Conservation (phyloP, 2,329 filamentous ascomycete species). For the Colletotrichum shisoi region DNA sequence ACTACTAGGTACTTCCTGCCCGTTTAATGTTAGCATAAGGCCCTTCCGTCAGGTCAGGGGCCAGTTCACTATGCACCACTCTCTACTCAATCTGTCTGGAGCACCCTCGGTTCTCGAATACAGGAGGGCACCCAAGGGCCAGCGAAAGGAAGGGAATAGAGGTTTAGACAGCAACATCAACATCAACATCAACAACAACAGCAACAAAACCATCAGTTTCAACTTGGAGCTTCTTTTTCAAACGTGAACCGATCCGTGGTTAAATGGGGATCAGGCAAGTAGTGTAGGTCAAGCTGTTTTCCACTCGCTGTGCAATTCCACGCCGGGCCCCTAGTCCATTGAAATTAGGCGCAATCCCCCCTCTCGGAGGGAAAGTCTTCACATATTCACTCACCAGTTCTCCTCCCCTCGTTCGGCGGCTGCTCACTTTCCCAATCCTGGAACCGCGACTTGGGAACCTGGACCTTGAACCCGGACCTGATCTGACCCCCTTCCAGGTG, state of each 20-base stretch:
- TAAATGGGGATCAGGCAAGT: not conserved
- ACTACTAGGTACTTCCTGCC: not conserved
- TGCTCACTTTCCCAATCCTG: constrained; percentile 30
- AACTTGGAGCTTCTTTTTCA: not conserved
- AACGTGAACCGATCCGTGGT: not conserved
- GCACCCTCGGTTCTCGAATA: not conserved
- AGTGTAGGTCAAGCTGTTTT: constrained; percentile 9
- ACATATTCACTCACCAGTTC: constrained; percentile 3
- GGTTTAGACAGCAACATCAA: not conserved
- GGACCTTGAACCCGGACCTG: constrained; percentile 31
- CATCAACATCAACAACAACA: not conserved
- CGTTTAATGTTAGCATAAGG: constrained; percentile 16
- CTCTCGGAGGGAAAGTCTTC: not conserved
- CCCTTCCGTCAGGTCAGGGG: not conserved
- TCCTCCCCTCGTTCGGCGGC: constrained; percentile 3
- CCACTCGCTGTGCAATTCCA: constrained; percentile 25
- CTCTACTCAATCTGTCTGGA: constrained; percentile 4
- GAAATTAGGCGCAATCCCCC: constrained; percentile 32
- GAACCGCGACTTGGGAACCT: constrained; percentile 20
- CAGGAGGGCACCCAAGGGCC: not conserved
- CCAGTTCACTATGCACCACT: constrained; percentile 6
- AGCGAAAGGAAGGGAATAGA: not conserved
- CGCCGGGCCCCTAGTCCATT: constrained; percentile 34
- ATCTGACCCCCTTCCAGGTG: constrained; percentile 28
- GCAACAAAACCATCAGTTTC: not conserved